These are phyloP conservation scores for Hypoxylon sp. DNA, from an alignment of 2,329 filamentous ascomycete genomes.

Conservation along the genomic window DNA sequence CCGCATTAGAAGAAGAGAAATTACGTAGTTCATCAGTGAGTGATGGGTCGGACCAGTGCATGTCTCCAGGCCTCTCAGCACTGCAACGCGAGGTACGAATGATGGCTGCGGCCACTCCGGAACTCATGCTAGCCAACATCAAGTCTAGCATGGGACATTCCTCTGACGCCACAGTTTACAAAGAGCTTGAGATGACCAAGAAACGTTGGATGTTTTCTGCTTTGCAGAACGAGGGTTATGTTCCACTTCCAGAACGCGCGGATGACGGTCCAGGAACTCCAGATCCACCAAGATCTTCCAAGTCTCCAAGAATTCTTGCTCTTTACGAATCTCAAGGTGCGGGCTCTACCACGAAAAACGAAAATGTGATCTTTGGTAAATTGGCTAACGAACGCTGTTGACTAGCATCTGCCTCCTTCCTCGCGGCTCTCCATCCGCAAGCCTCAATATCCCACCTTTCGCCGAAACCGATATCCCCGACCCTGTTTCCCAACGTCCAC, in stretches of 20 bases:
- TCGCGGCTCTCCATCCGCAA: slow-evolving; percentile 59
- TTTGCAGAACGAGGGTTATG: slow-evolving; percentile 61
- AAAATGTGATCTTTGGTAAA: slow-evolving; percentile 38
- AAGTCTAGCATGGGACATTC: slow-evolving; percentile 63
- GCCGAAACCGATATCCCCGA: slow-evolving; percentile 56
- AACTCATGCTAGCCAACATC: slow-evolving; percentile 66
- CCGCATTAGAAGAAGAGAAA: slow-evolving; percentile 41
- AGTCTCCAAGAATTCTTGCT: slow-evolving; percentile 58
- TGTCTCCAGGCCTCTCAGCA: slow-evolving; percentile 52
- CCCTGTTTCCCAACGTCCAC: slow-evolving; percentile 55
- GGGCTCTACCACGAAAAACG: slow-evolving; percentile 15
- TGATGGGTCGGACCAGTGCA: slow-evolving; percentile 42
- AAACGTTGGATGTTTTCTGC: slow-evolving; percentile 73
- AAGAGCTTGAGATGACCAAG: slow-evolving; percentile 66
- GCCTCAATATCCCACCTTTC: slow-evolving; percentile 62
- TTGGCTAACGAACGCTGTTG: slow-evolving; percentile 52
- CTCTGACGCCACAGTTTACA: slow-evolving; percentile 61
- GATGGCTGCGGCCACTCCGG: slow-evolving; percentile 66
- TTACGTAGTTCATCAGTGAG: slow-evolving; percentile 39
- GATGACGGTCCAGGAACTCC: slow-evolving; percentile 31
- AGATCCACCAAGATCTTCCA: slow-evolving; percentile 45
- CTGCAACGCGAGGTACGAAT: slow-evolving; percentile 67
- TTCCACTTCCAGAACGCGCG: slow-evolving; percentile 38
- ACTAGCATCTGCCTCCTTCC: slow-evolving; percentile 63
- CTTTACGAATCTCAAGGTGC: slow-evolving; percentile 66